Evolutionary conservation across 768 basidiomycete species (phyloP).

Genomic region (Auricularia auricula-judae): DNA sequence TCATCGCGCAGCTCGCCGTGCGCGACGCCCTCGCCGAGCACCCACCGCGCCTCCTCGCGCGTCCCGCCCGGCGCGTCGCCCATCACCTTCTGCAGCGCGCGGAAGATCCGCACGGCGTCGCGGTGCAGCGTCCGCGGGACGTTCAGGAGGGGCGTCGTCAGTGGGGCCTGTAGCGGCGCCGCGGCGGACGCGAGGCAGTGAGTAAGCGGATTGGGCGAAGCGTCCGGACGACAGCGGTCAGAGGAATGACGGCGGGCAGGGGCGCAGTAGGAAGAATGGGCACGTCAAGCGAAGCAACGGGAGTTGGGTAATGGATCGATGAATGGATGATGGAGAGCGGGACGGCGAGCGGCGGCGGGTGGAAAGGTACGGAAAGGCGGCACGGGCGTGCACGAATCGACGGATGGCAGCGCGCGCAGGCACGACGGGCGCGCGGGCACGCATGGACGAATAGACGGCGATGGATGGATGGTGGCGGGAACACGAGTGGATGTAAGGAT

Average conservation of each 20-base stretch:
- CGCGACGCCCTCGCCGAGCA: constrained; percentile 66
- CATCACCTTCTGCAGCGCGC: constrained; percentile 86
- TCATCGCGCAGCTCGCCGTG: constrained; percentile 86
- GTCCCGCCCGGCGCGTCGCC: constrained; percentile 49
- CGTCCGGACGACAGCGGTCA: neutral
- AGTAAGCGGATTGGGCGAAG: neutral
- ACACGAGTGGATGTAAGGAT: too few relatives aligned
- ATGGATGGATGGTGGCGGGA: too few relatives aligned
- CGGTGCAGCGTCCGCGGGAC: constrained; percentile 47
- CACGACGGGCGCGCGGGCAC: too few relatives aligned
- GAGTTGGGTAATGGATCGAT: too few relatives aligned
- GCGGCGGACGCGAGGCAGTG: neutral
- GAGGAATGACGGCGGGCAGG: neutral
- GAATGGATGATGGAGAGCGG: too few relatives aligned
- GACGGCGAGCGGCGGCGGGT: too few relatives aligned
- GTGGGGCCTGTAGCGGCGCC: constrained; percentile 32
- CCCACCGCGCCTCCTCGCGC: constrained; percentile 79
- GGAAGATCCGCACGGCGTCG: constrained; percentile 79
- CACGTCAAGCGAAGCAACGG: too few relatives aligned
- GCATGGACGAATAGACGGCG: too few relatives aligned
- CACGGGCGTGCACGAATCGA: too few relatives aligned
- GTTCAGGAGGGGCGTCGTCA: constrained; percentile 65
- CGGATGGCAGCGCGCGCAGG: too few relatives aligned
- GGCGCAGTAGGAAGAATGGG: too few relatives aligned
- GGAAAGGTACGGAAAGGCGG: too few relatives aligned